Evolutionary conservation across 106 monocot genomes (phyloP).

Genomic region (Acorus gramineus): DNA sequence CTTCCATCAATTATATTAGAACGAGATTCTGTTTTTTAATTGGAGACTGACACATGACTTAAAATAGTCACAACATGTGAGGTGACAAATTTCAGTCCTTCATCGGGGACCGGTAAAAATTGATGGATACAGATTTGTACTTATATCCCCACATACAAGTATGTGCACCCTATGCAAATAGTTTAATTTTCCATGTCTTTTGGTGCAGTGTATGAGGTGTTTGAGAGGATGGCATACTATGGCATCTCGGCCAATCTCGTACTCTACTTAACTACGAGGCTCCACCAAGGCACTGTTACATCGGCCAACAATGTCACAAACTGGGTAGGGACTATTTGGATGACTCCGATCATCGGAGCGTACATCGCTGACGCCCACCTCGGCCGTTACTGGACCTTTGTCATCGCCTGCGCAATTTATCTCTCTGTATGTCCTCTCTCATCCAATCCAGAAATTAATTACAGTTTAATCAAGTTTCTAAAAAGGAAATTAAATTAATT

Average conservation of each 20-base stretch:
- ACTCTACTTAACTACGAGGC: constrained; percentile 9
- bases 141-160: no score
- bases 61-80: no score
- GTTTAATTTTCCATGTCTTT: not conserved
- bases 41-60: no score
- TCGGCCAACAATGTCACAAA: constrained; percentile 12
- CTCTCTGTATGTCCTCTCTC: constrained; percentile 1
- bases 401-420: constrained; percentile 9
- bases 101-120: no score
- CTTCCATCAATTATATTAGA: no score
- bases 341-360: constrained; percentile 9
- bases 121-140: no score
- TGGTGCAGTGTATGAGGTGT: constrained; percentile 9
- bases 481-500: no score
- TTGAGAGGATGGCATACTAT: constrained; percentile 14
- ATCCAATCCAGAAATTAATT: not conserved
- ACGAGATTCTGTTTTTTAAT: no score
- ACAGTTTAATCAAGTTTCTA: no score
- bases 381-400: constrained; percentile 12
- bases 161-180: no score
- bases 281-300: constrained; percentile 2
- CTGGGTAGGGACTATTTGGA: constrained; percentile 7
- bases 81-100: no score
- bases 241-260: constrained; percentile 15
- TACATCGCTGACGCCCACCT: constrained; percentile 15